Evolutionary conservation across 2,329 filamentous ascomycete species (phyloP), one percentile per base, ranked within the genome.

Genomic region (Neonectria faginata): DNA sequence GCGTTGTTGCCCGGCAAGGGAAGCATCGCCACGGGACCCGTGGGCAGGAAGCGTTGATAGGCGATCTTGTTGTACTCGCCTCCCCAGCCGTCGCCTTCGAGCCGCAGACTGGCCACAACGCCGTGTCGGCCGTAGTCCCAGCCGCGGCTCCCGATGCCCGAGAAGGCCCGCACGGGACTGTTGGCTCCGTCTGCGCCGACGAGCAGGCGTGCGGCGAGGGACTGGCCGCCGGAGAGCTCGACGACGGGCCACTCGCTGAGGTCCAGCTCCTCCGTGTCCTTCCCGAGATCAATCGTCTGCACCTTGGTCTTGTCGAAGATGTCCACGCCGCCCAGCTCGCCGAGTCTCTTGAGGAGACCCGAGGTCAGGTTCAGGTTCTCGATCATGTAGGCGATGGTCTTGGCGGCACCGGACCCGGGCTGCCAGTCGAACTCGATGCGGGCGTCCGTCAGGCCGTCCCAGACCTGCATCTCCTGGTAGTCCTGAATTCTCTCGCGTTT

Each of bases 381-480:
- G 45, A 90, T 92, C 95, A 99, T 99, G 77, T 96, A 97, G 10
- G 96, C 96, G 70, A 99, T 93, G 1, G 89, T 92, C 65, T 84
- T 86, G 75, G 82, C 81, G 77, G 65, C 69, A 73, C 84, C 82
- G 41, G 81, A 77, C 47, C 76, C 77, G 5, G 81, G 81, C 22
- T 79, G 79, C 91, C 90, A 92, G 80, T 96, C 92, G 78, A 99
- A 99, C 71, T 93, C 91, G 77, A 99, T 96, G 71, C 90, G 88
- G 39, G 94, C 92, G 64, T 89, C 94, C 44, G 92, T 92, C 61
- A 97, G 88, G 67, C 95, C 97, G 78, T 99, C 96, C 96, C 97
- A 99, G 33, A 98, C 96, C 78, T 97, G 92, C 96, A 99, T 99
- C 73, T 95, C 92, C 64, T 97, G 90, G 79, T 97, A 99, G 1